A percentile compares a stretch with the other conserved stretches of the same genome.
Evolutionary conservation across 1,139 yeast genomes (phyloP).

Genomic region (Magnusiomyces sp.): DNA sequence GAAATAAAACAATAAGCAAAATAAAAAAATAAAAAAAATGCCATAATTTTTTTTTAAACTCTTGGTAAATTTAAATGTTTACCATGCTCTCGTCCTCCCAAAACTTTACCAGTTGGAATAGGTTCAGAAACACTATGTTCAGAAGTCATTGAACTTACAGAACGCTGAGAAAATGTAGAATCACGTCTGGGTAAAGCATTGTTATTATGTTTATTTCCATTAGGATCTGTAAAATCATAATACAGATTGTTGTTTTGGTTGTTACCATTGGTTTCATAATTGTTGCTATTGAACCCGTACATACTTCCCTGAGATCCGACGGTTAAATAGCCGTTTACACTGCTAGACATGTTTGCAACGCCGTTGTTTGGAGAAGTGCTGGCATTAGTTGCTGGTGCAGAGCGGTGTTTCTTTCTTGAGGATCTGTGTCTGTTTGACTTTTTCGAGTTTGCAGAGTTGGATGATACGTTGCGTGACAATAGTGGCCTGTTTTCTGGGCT

Average conservation of each 20-base stretch:
- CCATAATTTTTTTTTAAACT: no score
- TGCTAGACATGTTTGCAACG: not conserved
- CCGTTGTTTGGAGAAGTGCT: not conserved
- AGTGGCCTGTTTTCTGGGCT: slow-evolving; percentile 1
- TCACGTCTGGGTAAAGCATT: not conserved
- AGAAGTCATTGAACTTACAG: slow-evolving; percentile 7
- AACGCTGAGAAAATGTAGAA: slow-evolving; percentile 1
- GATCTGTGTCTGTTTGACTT: no score
- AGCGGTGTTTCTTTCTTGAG: no score
- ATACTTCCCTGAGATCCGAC: not conserved
- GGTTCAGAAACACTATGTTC: slow-evolving; percentile 13
- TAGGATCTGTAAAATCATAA: no score
- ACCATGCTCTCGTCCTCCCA: slow-evolving; percentile 8
- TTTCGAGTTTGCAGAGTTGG: no score
- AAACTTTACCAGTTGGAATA: slow-evolving; percentile 6
- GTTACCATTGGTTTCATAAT: not conserved
- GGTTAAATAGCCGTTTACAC: not conserved
- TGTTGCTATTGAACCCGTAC: not conserved
- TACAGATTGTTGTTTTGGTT: not conserved
- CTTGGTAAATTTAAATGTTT: slow-evolving; percentile 9
- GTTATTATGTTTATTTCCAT: no score
- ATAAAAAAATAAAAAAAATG: no score
- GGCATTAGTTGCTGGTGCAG: no score
- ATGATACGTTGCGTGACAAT: not conserved
- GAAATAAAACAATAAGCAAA: no score